These are phyloP conservation scores for Eutrema japonicum DNA, from an alignment of 345 rosid species.

Conservation along the genomic window DNA sequence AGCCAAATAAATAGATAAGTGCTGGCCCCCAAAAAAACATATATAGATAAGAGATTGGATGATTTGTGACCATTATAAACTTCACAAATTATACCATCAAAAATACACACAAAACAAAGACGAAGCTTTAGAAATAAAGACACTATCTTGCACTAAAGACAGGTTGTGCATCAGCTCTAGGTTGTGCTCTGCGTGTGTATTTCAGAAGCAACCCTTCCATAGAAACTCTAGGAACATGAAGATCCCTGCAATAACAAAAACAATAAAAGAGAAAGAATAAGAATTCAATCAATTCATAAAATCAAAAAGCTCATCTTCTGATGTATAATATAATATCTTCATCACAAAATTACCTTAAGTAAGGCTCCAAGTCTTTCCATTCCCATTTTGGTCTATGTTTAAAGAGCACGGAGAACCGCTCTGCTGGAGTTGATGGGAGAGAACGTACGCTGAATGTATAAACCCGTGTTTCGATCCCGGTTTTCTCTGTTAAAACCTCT, in stretches of 20 bases:
- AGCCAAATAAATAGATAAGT: background rate
- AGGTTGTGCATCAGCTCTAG: slow-evolving; percentile 69
- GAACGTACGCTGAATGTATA: slow-evolving; percentile 66
- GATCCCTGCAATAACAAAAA: slow-evolving; percentile 61
- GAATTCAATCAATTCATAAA: background rate
- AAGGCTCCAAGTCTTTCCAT: slow-evolving; percentile 87
- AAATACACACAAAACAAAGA: background rate
- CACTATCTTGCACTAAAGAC: slow-evolving; percentile 71
- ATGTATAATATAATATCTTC: background rate
- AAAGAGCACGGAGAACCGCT: slow-evolving; percentile 71
- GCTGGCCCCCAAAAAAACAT: background rate
- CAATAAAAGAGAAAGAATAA: background rate
- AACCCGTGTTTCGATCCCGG: slow-evolving; percentile 79
- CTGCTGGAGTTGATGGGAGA: slow-evolving; percentile 74
- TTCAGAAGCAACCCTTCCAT: slow-evolving; percentile 84
- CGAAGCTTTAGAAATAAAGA: background rate
- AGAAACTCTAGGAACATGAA: slow-evolving; percentile 80
- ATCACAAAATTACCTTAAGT: slow-evolving; percentile 57
- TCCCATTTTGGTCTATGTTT: slow-evolving; percentile 83
- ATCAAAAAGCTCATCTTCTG: background rate
- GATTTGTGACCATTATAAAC: background rate
- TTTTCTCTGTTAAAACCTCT: slow-evolving; percentile 80
- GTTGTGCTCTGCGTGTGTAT: slow-evolving; percentile 78
- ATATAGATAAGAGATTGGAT: background rate
- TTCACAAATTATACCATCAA: slow-evolving; percentile 5